Conservation (phyloP, 352 stramenopile genomes). For the Pythium chondricola region DNA sequence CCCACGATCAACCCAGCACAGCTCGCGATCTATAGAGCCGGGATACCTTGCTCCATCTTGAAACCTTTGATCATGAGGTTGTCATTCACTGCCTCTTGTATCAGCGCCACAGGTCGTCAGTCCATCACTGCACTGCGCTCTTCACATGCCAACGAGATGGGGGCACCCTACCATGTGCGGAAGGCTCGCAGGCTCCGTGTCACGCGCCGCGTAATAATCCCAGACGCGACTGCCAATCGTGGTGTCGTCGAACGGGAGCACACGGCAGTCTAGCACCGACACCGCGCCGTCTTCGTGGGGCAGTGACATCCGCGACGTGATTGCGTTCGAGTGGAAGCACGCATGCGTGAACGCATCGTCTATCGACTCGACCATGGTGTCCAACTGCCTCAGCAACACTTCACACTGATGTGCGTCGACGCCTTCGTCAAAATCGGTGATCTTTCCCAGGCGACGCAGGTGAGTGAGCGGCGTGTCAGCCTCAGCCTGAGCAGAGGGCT, state of each 20-base stretch:
- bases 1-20: slow-evolving; percentile 11
- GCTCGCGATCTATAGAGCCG: background rate
- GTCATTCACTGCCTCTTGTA: background rate
- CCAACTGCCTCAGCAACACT: slow-evolving; percentile 1
- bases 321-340: background rate
- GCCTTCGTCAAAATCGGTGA: slow-evolving; percentile 6
- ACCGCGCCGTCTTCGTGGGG: background rate
- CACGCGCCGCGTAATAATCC: slow-evolving; percentile 2
- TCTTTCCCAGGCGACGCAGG: slow-evolving; percentile 1
- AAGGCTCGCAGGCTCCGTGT: background rate
- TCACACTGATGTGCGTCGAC: slow-evolving; percentile 1
- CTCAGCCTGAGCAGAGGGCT: background rate
- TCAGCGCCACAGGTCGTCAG: too few species aligned
- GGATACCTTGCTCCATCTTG: background rate
- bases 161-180: too few species aligned
- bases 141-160: too few species aligned
- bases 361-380: background rate
- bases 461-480: background rate
- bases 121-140: too few species aligned
- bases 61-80: slow-evolving; percentile 13
- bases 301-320: background rate
- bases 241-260: slow-evolving; percentile 3
- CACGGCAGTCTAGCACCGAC: background rate
- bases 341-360: background rate
- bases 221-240: background rate